A percentile compares a stretch with the other conserved stretches of the same genome.
Conservation (phyloP, 164 flowering plant genomes). For the Cinnamomum micranthum region DNA sequence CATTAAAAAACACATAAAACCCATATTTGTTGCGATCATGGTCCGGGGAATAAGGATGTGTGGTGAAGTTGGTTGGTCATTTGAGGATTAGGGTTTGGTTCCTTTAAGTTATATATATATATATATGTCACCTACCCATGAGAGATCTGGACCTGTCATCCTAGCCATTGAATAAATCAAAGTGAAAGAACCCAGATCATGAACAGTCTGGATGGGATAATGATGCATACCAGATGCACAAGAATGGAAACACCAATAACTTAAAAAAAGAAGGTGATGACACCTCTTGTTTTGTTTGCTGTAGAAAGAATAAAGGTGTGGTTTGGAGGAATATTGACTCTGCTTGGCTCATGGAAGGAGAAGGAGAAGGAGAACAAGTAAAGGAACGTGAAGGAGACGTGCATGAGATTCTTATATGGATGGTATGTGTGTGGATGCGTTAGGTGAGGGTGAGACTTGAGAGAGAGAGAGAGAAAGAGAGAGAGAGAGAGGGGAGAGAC, state of each 20-base stretch:
- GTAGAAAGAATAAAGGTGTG: background rate
- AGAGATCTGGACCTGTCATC: background rate
- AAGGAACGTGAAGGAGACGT: slow-evolving; percentile 68
- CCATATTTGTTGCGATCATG: background rate
- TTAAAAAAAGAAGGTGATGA: too few relatives aligned
- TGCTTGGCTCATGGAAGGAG: background rate
- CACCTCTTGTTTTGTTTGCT: too few relatives aligned
- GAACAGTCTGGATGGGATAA: too few relatives aligned
- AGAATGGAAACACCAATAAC: too few relatives aligned
- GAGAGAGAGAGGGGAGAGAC: too few relatives aligned
- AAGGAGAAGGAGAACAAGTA: background rate
- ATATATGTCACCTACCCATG: background rate
- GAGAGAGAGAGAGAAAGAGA: background rate
- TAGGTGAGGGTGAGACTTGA: background rate
- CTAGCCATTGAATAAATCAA: background rate
- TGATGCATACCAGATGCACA: too few relatives aligned
- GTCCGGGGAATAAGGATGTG: background rate
- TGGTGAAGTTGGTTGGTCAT: background rate
- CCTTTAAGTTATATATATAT: background rate
- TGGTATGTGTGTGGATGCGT: background rate
- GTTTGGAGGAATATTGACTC: slow-evolving; percentile 19
- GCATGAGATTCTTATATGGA: slow-evolving; percentile 43
- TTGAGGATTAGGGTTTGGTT: background rate
- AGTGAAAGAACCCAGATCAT: too few relatives aligned
- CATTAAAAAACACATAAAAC: slow-evolving; percentile 8